Percentiles rank a stretch among this genome's conserved stretches.
phyloP scores from a whole-genome alignment of 1,284 basidiomycete genomes.

The Rhodotorula sp. region DNA sequence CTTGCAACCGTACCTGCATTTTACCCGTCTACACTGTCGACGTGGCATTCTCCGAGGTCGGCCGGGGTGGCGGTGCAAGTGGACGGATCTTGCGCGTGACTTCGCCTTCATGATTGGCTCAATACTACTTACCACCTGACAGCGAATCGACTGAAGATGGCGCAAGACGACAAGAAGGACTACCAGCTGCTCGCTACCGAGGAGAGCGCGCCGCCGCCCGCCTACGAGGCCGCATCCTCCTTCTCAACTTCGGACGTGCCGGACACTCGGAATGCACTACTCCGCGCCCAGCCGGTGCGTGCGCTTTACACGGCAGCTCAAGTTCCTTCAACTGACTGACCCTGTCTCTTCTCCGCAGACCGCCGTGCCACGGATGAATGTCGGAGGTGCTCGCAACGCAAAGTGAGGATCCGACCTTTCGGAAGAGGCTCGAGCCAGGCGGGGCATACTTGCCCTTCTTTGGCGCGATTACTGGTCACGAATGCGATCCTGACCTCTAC shows the following conservation, averaged over 20 bases:
- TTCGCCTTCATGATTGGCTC: no score
- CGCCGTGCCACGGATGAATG: conserved; percentile 13
- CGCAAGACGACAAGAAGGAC: conserved; percentile 11
- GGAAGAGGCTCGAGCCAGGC: neutral
- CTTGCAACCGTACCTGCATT: neutral
- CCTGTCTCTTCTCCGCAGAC: neutral
- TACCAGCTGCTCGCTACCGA: conserved; percentile 1
- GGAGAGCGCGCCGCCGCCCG: conserved; percentile 12
- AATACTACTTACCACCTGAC: no score
- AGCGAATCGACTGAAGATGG: neutral
- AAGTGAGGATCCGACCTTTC: conserved; percentile 2
- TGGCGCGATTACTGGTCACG: neutral
- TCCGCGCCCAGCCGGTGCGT: conserved; percentile 19
- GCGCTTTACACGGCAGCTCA: rapidly evolving
- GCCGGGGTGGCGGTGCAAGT: neutral
- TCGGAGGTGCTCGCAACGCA: conserved; percentile 28
- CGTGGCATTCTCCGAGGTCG: neutral
- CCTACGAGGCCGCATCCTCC: conserved; percentile 9
- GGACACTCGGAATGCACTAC: neutral
- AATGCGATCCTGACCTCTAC: neutral
- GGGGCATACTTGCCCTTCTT: neutral
- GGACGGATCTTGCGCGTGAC: no score
- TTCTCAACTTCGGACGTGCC: neutral
- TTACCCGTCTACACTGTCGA: neutral
- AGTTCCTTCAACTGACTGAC: neutral